Conservation (phyloP, 495 filamentous ascomycete genomes). For the Venustampulla echinocandica region DNA sequence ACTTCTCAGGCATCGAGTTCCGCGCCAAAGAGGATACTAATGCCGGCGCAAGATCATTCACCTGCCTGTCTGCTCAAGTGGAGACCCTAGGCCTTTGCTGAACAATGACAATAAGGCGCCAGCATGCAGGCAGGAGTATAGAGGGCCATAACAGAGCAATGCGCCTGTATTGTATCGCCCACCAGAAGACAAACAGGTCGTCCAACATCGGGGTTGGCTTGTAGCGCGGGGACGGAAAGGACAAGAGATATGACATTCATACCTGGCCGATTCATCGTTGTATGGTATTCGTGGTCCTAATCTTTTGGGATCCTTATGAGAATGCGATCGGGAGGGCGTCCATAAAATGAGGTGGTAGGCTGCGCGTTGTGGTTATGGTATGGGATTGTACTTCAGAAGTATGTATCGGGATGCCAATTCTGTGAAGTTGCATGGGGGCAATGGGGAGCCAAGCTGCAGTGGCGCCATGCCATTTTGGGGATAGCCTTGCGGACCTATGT, state of each 20-base stretch:
- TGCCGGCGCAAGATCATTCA: too few species aligned
- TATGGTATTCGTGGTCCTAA: neutral
- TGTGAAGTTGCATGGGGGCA: neutral
- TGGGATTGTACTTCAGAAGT: too few species aligned
- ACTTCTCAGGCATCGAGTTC: too few species aligned
- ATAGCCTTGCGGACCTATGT: neutral
- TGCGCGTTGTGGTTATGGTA: conserved; percentile 2
- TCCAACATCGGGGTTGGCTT: neutral
- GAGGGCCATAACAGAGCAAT: neutral
- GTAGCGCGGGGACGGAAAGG: conserved; percentile 23
- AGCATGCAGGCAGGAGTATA: neutral
- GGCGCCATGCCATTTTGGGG: neutral
- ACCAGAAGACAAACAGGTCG: neutral
- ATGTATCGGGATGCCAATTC: too few species aligned
- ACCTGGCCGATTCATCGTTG: conserved; percentile 52
- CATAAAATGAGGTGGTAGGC: neutral
- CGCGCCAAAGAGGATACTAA: too few species aligned
- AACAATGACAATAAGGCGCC: neutral
- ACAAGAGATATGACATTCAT: conserved; percentile 29
- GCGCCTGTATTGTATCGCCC: neutral
- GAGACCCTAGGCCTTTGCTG: neutral
- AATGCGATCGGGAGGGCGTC: neutral
- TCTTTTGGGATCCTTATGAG: neutral
- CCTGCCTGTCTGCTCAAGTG: too few species aligned
- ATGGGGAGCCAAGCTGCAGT: neutral